Conservation (phyloP, 2,329 filamentous ascomycete genomes). For the Capronia epimyces region DNA sequence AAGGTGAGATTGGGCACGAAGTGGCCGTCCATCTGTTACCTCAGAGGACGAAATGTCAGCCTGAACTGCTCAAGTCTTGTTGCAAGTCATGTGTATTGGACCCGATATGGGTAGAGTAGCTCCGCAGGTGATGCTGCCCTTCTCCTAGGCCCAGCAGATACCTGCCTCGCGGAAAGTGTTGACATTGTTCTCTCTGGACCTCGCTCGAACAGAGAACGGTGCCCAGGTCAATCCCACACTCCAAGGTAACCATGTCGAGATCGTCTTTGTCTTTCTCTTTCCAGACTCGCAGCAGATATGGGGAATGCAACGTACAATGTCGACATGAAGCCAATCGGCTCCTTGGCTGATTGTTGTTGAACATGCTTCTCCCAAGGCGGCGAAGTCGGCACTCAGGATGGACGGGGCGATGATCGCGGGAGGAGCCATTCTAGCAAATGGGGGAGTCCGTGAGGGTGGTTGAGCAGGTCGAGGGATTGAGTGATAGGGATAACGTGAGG, state of each 20-base stretch:
- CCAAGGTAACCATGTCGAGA: too few relatives aligned
- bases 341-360: slow-evolving; percentile 76
- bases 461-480: neutral
- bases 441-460: neutral
- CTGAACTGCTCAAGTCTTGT: neutral
- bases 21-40: slow-evolving; percentile 74
- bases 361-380: slow-evolving; percentile 78
- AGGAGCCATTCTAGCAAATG: slow-evolving; percentile 64
- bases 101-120: too few relatives aligned
- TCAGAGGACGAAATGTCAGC: neutral
- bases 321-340: slow-evolving; percentile 89
- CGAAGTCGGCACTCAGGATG: slow-evolving; percentile 97
- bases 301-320: slow-evolving; percentile 66
- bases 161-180: neutral
- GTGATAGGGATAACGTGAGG: neutral
- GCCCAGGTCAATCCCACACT: too few relatives aligned
- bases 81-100: too few relatives aligned
- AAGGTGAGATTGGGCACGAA: slow-evolving; percentile 99
- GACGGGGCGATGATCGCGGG: slow-evolving; percentile 93
- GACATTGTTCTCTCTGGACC: too few relatives aligned
- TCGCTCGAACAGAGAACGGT: too few relatives aligned
- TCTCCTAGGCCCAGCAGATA: neutral
- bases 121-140: too few relatives aligned
- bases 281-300: too few relatives aligned
- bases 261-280: neutral